Evolutionary conservation across 768 basidiomycete species (phyloP), one percentile per base, ranked within the genome.

Genomic region (Antrodiella citrinella): DNA sequence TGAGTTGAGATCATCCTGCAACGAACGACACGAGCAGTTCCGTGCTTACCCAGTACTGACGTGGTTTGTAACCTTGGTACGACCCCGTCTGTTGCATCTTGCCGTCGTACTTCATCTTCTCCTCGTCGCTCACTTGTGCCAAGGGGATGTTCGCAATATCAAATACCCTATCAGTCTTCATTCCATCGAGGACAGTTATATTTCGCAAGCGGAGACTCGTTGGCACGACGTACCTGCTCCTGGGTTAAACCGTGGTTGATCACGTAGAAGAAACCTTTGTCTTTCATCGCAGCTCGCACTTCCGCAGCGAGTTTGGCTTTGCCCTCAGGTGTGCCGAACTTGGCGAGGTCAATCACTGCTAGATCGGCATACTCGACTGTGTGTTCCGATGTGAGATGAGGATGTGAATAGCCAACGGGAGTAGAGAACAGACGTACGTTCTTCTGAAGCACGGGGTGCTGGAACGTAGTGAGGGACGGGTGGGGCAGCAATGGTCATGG

Each of bases 41-140:
- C 13, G 38, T 1, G 57, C 65, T 5, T 54, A 78, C 80, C 78
- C 78, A 82, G 46, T 74, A 75, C 50, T 75, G 68, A 9, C 72
- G 70, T 4, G 67, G 69, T 54, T 81, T 81, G 54, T 80, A 81
- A 0, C 80, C 80, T 47, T 77, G 72, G 51, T 76, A 80, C 0
- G 72, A 73, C 1, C 76, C 76, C 0, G 67, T 70, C 47, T 66
- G 60, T 53, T 74, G 65, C 44, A 67, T 65, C 30, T 64, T 57
- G 0, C 64, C 66, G 1, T 49, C 56, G 45, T 65, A 67, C 13
- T 47, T 45, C 26, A 56, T 44, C 48, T 70, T 71, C 52, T 71
- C 69, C 2, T 66, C 65, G 11, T 62, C 58, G 0, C 57, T 52
- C 10, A 69, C 69, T 22, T 61, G 57, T 4, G 61, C 52, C 51